Base-by-base conservation (phyloP, 495 filamentous ascomycete genomes). In the Parachaetomium inaequale region DNA sequence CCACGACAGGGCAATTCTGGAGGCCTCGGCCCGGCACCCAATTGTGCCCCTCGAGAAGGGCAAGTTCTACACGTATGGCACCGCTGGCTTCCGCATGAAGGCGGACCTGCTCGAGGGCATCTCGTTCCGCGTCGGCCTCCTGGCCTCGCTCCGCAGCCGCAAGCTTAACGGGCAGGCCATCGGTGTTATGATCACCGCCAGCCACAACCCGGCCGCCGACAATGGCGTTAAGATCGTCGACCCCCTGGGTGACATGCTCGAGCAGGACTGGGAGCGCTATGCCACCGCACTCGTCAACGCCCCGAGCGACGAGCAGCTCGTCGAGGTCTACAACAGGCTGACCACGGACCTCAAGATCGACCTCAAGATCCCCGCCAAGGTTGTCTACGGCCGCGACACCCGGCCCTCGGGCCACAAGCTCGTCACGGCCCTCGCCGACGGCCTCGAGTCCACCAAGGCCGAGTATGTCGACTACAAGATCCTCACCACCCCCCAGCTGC, bases 161-260 rank as follows among this genome's bases (percentile, higher is more conserved):
- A 93, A 92, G 72, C 82, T 93, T 54, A 87, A 87, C 69, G 88
- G 91, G 62, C 89, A 93, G 79, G 89, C 89, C 68, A 95, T 99
- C 72, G 94, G 94, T 72, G 85, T 99, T 55, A 98, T 99, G 94
- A 92, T 99, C 73, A 99, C 94, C 65, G 94, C 94, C 36, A 96
- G 91, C 67, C 94, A 99, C 83, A 99, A 99, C 77, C 91, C 91
- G 40, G 91, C 95, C 4, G 87, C 88, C 68, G 94, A 99, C 76
- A 99, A 99, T 78, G 94, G 94, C 56, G 91, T 99, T 66, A 99
- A 99, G 83, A 82, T 99, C 64, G 90, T 99, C 65, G 94, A 99
- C 75, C 94, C 94, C 14, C 89, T 96, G 88, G 93, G 93, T 63
- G 93, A 96, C 72, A 98, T 98, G 93, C 82, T 98, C 25, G 91